Conservation (phyloP, 306 rosid genomes). For the Carpinus fangiana region DNA sequence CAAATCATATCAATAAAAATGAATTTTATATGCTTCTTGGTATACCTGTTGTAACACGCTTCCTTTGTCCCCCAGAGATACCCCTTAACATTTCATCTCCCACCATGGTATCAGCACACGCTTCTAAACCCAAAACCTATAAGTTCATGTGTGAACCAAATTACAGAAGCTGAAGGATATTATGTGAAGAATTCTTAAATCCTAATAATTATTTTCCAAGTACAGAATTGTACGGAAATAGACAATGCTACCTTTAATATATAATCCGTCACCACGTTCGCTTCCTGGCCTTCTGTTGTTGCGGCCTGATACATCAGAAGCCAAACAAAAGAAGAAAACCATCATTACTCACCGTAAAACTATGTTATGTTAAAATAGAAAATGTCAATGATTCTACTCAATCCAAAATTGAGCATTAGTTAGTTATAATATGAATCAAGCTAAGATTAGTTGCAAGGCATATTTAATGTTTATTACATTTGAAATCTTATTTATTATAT, state of each 20-base stretch:
- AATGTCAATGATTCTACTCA: not conserved
- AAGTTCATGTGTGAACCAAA: not conserved
- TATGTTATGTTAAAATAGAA: not conserved
- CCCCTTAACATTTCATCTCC: constrained; percentile 47
- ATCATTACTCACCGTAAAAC: constrained; percentile 6
- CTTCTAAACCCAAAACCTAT: constrained; percentile 45
- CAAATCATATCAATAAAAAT: not conserved
- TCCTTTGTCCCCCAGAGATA: constrained; percentile 53
- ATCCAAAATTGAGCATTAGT: not conserved
- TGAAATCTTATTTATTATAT: not conserved
- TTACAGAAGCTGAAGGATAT: not conserved
- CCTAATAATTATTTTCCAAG: not conserved
- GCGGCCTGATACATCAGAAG: constrained; percentile 35
- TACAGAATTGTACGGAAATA: not conserved
- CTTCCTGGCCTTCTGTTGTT: constrained; percentile 37
- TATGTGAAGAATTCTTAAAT: too few relatives aligned
- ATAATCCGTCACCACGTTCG: constrained; percentile 43
- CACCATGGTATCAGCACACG: constrained; percentile 49
- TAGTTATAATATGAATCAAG: not conserved
- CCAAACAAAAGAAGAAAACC: constrained; percentile 18
- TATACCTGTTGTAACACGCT: constrained; percentile 52
- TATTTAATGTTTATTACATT: too few relatives aligned
- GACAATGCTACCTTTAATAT: constrained; percentile 39
- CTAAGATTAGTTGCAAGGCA: not conserved
- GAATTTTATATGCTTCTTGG: not conserved